Base-by-base conservation (phyloP, 164 flowering plant species). In the Santalum album region DNA sequence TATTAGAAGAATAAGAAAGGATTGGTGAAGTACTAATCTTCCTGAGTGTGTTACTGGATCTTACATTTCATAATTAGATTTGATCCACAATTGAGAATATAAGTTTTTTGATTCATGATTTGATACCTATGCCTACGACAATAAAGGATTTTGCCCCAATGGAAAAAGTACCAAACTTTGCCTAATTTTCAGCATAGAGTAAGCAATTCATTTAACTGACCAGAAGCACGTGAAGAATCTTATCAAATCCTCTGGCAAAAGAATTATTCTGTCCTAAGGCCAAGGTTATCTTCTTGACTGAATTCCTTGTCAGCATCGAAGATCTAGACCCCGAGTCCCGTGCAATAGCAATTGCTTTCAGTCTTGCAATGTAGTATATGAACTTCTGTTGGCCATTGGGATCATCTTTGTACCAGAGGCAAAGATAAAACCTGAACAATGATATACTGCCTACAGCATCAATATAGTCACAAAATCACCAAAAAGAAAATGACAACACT, bases 211-310 rank as follows among this genome's bases (percentile, higher is more conserved):
- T 51, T 62, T n/a, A n/a, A 75, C 74, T 61, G 34, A 92, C 99
- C 84, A 94, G 71, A 66, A 94, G 92, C 79, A 85, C 35, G 52
- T 65, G 75, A 52, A 94, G 86, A 57, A 94, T 94, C 72, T 79
- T 94, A 78, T 94, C 96, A 72, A 90, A 90, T 64, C 99, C 99
- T 67, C 97, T 74, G 20, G 88, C 71, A 57, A 94, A 94, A 25
- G 99, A 90, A 75, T 69, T 82, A 53, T 80, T 78, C 60, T 79
- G 91, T 35, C 90, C 96, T 71, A 94, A 59, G 29, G 87, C 86
- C 52, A 84, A 66, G 58, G 90, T 70, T 59, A 94, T 73, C 69
- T 68, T 94, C 73, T 82, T 90, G 27, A 79, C 77, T 7, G 85
- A 79, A 25, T 78, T 84, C 69, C 97, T 82, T 46, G 81, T 66